Percentiles rank a stretch among this genome's conserved stretches.
These are phyloP conservation scores for Nakaseomyces nivariensis DNA, from an alignment of 1,139 yeast genomes.

Conservation along the genomic window DNA sequence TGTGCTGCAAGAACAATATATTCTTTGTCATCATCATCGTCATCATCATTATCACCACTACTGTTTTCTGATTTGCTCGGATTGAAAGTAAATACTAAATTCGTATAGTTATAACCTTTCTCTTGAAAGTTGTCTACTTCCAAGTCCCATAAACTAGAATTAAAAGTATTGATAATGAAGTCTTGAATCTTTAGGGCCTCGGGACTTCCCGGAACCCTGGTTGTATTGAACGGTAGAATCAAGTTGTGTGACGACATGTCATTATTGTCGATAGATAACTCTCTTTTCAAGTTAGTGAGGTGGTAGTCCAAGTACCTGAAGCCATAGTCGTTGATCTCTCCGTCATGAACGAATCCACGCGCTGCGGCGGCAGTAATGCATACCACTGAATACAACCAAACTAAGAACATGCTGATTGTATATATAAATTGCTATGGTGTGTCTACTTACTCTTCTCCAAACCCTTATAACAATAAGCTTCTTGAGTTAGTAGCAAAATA, in stretches of 20 bases:
- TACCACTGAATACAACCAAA: neutral
- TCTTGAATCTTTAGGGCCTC: slow-evolving; percentile 33
- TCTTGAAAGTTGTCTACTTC: slow-evolving; percentile 35
- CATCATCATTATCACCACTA: slow-evolving; percentile 10
- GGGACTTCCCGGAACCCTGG: slow-evolving; percentile 39
- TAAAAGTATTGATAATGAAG: slow-evolving; percentile 31
- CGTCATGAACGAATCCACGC: neutral
- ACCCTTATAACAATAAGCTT: too few species aligned
- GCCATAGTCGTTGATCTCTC: neutral
- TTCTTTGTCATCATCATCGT: slow-evolving; percentile 11
- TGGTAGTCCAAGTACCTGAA: slow-evolving; percentile 8
- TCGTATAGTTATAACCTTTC: slow-evolving; percentile 36
- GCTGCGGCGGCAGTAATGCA: neutral
- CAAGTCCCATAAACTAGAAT: slow-evolving; percentile 31
- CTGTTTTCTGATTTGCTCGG: slow-evolving; percentile 10
- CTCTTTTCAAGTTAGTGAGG: slow-evolving; percentile 8
- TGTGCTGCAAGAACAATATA: slow-evolving; percentile 43
- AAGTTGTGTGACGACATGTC: slow-evolving; percentile 8
- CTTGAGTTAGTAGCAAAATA: too few species aligned
- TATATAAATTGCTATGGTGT: too few species aligned
- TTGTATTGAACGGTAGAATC: slow-evolving; percentile 29
- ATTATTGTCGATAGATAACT: slow-evolving; percentile 8
- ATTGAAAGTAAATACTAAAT: slow-evolving; percentile 32
- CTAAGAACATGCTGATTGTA: neutral
- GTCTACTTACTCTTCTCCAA: too few species aligned